phyloP scores from a whole-genome alignment of 2,329 filamentous ascomycete genomes.

The Pseudogymnoascus sp. region DNA sequence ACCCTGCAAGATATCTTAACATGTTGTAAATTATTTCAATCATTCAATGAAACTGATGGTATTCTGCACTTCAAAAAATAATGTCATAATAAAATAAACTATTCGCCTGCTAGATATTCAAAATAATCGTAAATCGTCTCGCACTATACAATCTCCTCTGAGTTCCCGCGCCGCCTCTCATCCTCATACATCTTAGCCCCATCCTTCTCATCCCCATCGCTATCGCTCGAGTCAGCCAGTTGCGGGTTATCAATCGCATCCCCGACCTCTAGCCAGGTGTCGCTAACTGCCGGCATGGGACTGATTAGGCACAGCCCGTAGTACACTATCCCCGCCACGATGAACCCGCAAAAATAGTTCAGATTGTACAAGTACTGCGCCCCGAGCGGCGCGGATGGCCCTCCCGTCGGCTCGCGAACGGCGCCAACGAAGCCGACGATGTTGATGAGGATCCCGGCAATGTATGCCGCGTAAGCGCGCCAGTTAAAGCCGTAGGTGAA shows the following conservation, averaged over 20 bases:
- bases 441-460: conserved; percentile 78
- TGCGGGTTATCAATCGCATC: conserved; percentile 46
- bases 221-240: conserved; percentile 18
- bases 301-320: conserved; percentile 60
- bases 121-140: not conserved
- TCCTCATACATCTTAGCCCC: not conserved
- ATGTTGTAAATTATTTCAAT: not conserved
- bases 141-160: not conserved
- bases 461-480: conserved; percentile 76
- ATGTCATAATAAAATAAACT: not conserved
- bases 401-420: conserved; percentile 44
- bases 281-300: conserved; percentile 67
- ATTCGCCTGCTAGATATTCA: not conserved
- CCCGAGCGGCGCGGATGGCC: conserved; percentile 56
- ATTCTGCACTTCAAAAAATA: not conserved
- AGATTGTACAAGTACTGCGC: conserved; percentile 83
- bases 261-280: conserved; percentile 69
- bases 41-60: not conserved
- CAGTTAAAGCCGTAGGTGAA: conserved; percentile 68
- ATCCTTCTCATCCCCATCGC: conserved; percentile 12
- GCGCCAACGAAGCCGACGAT: conserved; percentile 86
- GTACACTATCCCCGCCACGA: conserved; percentile 60
- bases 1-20: not conserved
- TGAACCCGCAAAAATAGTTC: conserved; percentile 83
- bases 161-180: not conserved